A percentile compares a stretch with the other conserved stretches of the same genome.
Conservation (phyloP, 2,329 filamentous ascomycete genomes). For the Fusarium armeniacum region DNA sequence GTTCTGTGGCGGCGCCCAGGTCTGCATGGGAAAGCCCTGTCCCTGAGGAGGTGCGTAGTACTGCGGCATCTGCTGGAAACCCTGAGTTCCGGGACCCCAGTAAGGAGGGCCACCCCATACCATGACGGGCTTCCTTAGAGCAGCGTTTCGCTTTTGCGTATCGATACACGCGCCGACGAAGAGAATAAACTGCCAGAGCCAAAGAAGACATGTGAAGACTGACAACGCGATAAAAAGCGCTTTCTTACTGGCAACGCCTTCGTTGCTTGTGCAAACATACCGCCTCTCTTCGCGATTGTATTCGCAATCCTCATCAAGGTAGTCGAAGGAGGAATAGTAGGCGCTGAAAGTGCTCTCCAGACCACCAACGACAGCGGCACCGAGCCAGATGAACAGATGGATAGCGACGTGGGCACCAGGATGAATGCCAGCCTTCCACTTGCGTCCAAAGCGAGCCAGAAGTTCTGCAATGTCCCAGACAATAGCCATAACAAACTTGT, state of each 20-base stretch:
- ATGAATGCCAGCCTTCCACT: slow-evolving; percentile 56
- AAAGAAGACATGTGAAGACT: slow-evolving; percentile 47
- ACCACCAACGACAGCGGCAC: slow-evolving; percentile 48
- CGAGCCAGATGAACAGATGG: slow-evolving; percentile 60
- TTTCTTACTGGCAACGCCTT: slow-evolving; percentile 9
- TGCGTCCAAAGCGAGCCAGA: slow-evolving; percentile 54
- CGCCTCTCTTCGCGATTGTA: slow-evolving; percentile 21
- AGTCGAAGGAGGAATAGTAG: slow-evolving; percentile 25
- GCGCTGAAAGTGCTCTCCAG: slow-evolving; percentile 42
- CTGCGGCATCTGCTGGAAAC: slow-evolving; percentile 52
- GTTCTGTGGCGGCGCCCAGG: slow-evolving; percentile 14
- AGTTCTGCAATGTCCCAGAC: slow-evolving; percentile 59
- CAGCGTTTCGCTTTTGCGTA: slow-evolving; percentile 52
- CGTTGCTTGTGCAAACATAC: slow-evolving; percentile 21
- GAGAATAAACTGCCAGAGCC: slow-evolving; percentile 55
- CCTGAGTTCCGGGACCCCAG: slow-evolving; percentile 51
- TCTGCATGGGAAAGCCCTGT: slow-evolving; percentile 44
- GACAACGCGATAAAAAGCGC: slow-evolving; percentile 41
- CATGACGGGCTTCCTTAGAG: slow-evolving; percentile 44
- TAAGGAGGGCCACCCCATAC: slow-evolving; percentile 47
- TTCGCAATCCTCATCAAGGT: slow-evolving; percentile 27
- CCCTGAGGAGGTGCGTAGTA: slow-evolving; percentile 32
- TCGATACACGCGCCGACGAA: slow-evolving; percentile 60
- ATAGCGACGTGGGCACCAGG: slow-evolving; percentile 61
- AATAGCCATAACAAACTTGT: slow-evolving; percentile 54